Evolutionary conservation across 2,329 filamentous ascomycete genomes (phyloP), one percentile per base, ranked within the genome.

Genomic region (Cytospora leucostoma): DNA sequence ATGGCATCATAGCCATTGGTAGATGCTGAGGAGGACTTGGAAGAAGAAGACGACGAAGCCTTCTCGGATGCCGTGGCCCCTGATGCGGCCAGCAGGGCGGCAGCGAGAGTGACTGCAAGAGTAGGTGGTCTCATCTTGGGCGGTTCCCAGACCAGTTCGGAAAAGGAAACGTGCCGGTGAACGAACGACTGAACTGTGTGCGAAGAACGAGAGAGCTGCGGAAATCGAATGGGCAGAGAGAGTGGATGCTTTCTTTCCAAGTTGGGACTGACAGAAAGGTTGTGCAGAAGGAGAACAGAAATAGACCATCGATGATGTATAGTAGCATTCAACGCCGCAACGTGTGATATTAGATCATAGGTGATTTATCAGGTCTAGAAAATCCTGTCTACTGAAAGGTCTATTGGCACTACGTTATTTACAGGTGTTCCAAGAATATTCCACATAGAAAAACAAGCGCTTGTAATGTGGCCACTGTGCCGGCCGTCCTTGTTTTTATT

Each of bases 1-100:
- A 67, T 70, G 19, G 68, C 64, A 67, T 72, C 69, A 60, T 74
- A 74, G 49, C 64, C 66, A 50, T 67, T 64, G 10, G 61, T 54
- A 11, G 61, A 33, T n/a, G 40, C 40, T 11, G 61, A 40, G 11
- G 60, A 50, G 27, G 52, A 50, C 4, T 44, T 54, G 7, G 59
- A 38, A 3, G 52, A 50, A 6, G 53, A 33, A 1, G 54, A 50
- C 0, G 55, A 50, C 6, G 49, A 34, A 2, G 10, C 38, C 40
- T 47, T 34, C 19, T 52, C 54, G 19, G 49, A 44, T 0, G 61
- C 40, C 3, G 40, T 52, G 50, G 53, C 66, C 33, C 54, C 65
- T 37, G 51, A 61, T 44, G 49, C 58, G 33, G 19, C 64, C 56
- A 66, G 58, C 49, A 71, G 59, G 44, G 64, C 56, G 15, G 66